Conservation (phyloP, 371 early-diverging fungal genomes). For the Basidiobolus heterosporus region DNA sequence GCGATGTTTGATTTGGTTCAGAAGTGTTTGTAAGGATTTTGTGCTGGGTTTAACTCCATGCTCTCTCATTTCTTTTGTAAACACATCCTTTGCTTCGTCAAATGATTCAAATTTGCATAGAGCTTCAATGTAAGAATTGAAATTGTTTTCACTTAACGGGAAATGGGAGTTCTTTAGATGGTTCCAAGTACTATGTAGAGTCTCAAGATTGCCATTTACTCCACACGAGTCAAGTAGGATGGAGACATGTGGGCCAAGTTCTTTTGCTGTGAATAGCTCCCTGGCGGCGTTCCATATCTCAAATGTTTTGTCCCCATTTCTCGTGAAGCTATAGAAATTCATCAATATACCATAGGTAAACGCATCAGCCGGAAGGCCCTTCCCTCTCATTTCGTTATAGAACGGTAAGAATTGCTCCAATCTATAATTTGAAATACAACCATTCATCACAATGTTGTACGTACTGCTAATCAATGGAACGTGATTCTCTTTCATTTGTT, state of each 20-base stretch:
- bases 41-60: background rate
- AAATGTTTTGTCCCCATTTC: too few species aligned
- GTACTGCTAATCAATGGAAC: constrained; percentile 1
- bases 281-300: too few species aligned
- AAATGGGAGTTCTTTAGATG: too few species aligned
- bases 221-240: too few species aligned
- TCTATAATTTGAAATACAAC: background rate
- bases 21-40: background rate
- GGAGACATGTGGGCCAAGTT: too few species aligned
- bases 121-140: constrained; percentile 2
- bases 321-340: too few species aligned
- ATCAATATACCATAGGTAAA: background rate
- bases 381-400: constrained; percentile 3
- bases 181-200: too few species aligned
- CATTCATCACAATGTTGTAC: constrained; percentile 6
- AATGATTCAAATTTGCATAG: constrained; percentile 1
- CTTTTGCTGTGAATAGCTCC: too few species aligned
- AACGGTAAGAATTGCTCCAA: background rate
- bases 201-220: too few species aligned
- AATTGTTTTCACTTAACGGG: background rate
- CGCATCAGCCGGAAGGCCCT: background rate
- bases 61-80: background rate
- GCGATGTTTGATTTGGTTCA: too few species aligned
- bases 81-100: background rate
- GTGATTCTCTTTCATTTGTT: constrained; percentile 1